These are phyloP conservation scores for Fusarium burgessii DNA, from an alignment of 2,329 filamentous ascomycete species.

Conservation along the genomic window DNA sequence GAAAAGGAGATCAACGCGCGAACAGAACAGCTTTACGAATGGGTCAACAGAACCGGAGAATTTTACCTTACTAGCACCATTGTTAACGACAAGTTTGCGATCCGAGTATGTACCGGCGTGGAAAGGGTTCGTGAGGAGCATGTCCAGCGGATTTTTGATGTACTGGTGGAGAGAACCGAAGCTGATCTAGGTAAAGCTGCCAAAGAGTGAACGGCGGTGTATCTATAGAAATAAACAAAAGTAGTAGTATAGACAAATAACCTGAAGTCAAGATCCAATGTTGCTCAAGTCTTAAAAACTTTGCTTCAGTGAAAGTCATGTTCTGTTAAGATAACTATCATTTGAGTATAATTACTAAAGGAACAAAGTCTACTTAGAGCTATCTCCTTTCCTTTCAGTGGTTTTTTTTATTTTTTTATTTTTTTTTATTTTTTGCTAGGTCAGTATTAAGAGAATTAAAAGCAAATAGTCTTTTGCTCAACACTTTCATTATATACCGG, in stretches of 20 bases:
- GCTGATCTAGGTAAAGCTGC: slow-evolving; percentile 43
- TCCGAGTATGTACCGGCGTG: slow-evolving; percentile 79
- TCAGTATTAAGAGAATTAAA: no score
- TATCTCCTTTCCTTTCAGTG: no score
- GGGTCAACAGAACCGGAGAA: slow-evolving; percentile 77
- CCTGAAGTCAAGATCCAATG: rapidly evolving
- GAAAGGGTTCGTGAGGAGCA: slow-evolving; percentile 79
- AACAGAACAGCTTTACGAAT: slow-evolving; percentile 81
- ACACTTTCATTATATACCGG: no score
- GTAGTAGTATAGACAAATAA: rapidly evolving
- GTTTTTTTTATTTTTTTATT: no score
- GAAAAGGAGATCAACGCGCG: slow-evolving; percentile 71
- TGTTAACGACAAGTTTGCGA: slow-evolving; percentile 78
- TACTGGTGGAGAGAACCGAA: slow-evolving; percentile 72
- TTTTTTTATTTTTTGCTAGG: no score
- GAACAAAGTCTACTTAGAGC: no score
- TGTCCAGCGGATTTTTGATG: slow-evolving; percentile 78
- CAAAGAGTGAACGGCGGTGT: rapidly evolving
- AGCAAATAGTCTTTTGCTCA: no score
- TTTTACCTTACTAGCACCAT: slow-evolving; percentile 87
- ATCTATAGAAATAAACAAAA: rapidly evolving
- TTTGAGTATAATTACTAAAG: no score
- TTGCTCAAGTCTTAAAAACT: rapidly evolving
- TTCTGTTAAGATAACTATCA: no score
- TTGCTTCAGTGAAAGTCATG: no score